These are phyloP conservation scores for Annulohypoxylon truncatum DNA, from an alignment of 2,329 filamentous ascomycete species.

Conservation along the genomic window DNA sequence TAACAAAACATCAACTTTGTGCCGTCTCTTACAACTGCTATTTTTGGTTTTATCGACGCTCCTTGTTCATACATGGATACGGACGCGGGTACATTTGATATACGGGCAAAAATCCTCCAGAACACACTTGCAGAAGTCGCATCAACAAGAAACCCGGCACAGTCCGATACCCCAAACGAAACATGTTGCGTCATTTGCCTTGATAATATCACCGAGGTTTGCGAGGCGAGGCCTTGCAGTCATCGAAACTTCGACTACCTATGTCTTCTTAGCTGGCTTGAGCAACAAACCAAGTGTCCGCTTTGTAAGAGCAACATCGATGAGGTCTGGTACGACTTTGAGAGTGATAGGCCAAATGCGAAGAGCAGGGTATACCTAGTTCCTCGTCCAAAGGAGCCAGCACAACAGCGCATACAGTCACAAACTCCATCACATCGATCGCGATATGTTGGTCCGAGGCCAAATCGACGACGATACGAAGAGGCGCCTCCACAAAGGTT, in stretches of 20 bases:
- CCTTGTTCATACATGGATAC: conserved; percentile 47
- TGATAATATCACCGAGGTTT: conserved; percentile 77
- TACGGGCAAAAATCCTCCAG: conserved; percentile 58
- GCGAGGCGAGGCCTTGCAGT: conserved; percentile 78
- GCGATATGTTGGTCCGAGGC: conserved; percentile 9
- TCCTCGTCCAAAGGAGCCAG: conserved; percentile 46
- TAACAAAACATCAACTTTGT: neutral
- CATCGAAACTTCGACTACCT: conserved; percentile 87
- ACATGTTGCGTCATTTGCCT: conserved; percentile 89
- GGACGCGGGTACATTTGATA: conserved; percentile 48
- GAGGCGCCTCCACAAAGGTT: conserved; percentile 39
- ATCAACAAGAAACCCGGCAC: conserved; percentile 48
- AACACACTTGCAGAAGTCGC: conserved; percentile 57
- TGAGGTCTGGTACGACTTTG: conserved; percentile 74
- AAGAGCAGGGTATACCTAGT: conserved; percentile 71
- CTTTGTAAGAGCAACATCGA: conserved; percentile 73
- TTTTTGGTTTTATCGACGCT: neutral
- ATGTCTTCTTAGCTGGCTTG: conserved; percentile 85
- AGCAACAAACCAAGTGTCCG: conserved; percentile 78
- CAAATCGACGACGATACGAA: conserved; percentile 33
- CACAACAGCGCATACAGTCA: conserved; percentile 14
- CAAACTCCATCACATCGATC: conserved; percentile 5
- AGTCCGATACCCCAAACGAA: conserved; percentile 47
- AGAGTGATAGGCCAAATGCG: conserved; percentile 56
- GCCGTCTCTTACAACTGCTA: neutral